phyloP scores from a whole-genome alignment of 2,329 filamentous ascomycete genomes.

The Elsinoe ampelina region DNA sequence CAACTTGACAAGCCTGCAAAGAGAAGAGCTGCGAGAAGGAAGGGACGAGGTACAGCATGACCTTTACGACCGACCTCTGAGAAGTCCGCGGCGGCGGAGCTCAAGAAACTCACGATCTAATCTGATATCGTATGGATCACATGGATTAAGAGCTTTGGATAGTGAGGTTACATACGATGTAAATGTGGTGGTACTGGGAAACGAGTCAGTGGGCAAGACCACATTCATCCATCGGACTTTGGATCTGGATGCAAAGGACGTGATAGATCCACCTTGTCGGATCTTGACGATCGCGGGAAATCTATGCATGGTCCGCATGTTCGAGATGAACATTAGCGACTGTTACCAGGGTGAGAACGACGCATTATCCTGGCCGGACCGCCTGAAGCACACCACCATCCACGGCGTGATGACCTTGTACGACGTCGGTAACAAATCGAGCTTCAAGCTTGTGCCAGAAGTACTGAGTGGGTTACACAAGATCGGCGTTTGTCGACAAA shows the following conservation, averaged over 20 bases:
- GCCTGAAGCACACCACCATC: conserved; percentile 54
- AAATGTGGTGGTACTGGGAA: conserved; percentile 50
- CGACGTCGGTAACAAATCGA: conserved; percentile 72
- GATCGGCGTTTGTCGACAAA: not conserved
- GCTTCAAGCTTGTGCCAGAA: conserved; percentile 63
- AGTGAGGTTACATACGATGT: conserved; percentile 39
- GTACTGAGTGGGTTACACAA: conserved; percentile 59
- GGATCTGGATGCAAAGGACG: conserved; percentile 37
- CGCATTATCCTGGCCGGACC: conserved; percentile 49
- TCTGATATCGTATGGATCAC: conserved; percentile 9
- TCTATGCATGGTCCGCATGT: conserved; percentile 47
- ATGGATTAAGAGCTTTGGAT: conserved; percentile 14
- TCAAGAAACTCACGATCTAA: conserved; percentile 4
- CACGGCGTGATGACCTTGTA: conserved; percentile 81
- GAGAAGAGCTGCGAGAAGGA: not conserved
- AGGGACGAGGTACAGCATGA: conserved; percentile 4
- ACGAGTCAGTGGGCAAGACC: conserved; percentile 47
- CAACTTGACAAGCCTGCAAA: conserved; percentile 9
- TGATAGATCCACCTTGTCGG: conserved; percentile 36
- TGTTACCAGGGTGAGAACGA: conserved; percentile 41
- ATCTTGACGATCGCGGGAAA: conserved; percentile 49
- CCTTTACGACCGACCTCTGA: conserved; percentile 3
- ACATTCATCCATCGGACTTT: conserved; percentile 50
- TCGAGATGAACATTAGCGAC: conserved; percentile 47
- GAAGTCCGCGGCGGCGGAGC: conserved; percentile 6